Percentiles rank a stretch among this genome's conserved stretches.
Conservation (phyloP, 2,329 filamentous ascomycete species). For the Huntiella decipiens region DNA sequence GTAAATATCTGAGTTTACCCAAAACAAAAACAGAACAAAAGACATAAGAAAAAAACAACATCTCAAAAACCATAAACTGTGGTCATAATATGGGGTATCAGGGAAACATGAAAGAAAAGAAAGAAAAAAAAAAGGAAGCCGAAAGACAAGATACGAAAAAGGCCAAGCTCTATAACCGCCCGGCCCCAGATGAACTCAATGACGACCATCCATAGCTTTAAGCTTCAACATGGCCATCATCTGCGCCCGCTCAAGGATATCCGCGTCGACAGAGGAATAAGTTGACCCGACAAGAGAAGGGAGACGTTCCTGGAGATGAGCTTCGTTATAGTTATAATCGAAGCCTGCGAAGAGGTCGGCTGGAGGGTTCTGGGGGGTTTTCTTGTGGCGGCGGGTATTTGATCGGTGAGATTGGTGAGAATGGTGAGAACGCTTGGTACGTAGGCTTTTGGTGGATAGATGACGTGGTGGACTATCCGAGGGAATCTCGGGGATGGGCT, state of each 20-base stretch:
- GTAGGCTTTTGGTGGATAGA: background rate
- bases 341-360: conserved; percentile 9
- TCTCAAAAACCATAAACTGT: background rate
- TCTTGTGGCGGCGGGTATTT: background rate
- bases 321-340: conserved; percentile 6
- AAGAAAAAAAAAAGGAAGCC: background rate
- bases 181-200: background rate
- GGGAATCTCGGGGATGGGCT: conserved; percentile 12
- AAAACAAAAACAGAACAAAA: background rate
- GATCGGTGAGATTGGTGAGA: background rate
- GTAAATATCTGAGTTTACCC: background rate
- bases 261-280: conserved; percentile 3
- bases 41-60: conserved; percentile 1
- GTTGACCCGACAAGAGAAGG: conserved; percentile 1
- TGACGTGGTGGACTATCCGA: conserved; percentile 9
- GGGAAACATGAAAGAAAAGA: conserved; percentile 2
- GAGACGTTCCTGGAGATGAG: conserved; percentile 1
- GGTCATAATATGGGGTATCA: background rate
- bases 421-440: background rate
- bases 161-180: background rate
- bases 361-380: background rate
- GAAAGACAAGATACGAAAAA: background rate
- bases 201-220: conserved; percentile 3
- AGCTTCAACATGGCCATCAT: conserved; percentile 5
- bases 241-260: conserved; percentile 6